Percentiles rank a stretch among this genome's conserved stretches.
Evolutionary conservation across 371 early-diverging fungal genomes (phyloP).

Genomic region (Capillidium rhysosporum): DNA sequence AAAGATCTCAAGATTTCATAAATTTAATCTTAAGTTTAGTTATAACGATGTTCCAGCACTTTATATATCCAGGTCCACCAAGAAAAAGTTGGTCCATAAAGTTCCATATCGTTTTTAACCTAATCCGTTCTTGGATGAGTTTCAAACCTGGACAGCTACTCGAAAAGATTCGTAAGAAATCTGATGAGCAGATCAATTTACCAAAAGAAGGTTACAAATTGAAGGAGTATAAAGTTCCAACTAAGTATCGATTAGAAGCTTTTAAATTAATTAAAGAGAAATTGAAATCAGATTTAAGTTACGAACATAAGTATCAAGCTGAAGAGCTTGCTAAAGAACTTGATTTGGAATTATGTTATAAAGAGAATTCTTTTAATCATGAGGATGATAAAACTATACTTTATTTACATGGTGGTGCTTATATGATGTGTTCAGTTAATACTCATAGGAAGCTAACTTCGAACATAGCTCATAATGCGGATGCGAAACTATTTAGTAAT

Average conservation of each 20-base stretch:
- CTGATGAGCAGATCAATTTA: constrained; percentile 3
- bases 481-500: background rate
- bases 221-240: background rate
- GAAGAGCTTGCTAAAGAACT: background rate
- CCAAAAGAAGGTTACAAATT: background rate
- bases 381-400: too few species aligned
- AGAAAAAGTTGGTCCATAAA: constrained; percentile 1
- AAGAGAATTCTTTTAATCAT: background rate
- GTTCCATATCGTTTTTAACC: background rate
- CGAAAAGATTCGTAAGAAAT: background rate
- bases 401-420: background rate
- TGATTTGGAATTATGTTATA: background rate
- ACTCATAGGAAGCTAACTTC: background rate
- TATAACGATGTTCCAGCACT: background rate
- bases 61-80: constrained; percentile 6
- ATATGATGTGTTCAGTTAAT: background rate
- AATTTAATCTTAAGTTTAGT: background rate
- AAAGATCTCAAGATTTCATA: too few species aligned
- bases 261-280: background rate
- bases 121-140: background rate
- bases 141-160: background rate
- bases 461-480: background rate
- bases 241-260: background rate
- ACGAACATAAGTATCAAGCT: too few species aligned
- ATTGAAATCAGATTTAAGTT: background rate